A percentile compares a stretch with the other conserved stretches of the same genome.
Conservation (phyloP, 1,284 basidiomycete species). For the Tremellales sp. region DNA sequence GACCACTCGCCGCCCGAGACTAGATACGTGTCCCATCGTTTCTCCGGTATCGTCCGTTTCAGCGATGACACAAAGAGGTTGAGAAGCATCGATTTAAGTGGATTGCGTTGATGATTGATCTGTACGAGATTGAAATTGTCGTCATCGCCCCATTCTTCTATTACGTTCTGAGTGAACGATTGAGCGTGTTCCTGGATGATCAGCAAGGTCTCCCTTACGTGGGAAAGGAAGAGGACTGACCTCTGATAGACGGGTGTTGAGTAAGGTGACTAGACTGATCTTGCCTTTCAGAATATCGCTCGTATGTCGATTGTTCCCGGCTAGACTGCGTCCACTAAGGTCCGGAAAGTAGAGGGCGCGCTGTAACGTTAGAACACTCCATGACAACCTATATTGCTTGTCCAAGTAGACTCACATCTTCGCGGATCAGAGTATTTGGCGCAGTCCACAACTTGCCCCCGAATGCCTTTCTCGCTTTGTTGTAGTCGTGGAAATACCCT, state of each 20-base stretch:
- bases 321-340: conserved; percentile 68
- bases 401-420: conserved; percentile 63
- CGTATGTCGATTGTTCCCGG: conserved; percentile 64
- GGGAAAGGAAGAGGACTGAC: conserved; percentile 50
- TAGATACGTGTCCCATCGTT: conserved; percentile 72
- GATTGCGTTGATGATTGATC: conserved; percentile 86
- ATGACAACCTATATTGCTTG: neutral
- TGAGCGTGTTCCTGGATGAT: conserved; percentile 67
- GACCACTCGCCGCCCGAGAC: conserved; percentile 56
- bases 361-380: conserved; percentile 54
- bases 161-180: conserved; percentile 65
- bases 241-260: conserved; percentile 81
- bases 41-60: conserved; percentile 60
- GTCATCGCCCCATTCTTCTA: conserved; percentile 60
- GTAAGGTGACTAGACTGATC: conserved; percentile 72
- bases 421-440: conserved; percentile 78
- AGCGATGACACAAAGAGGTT: conserved; percentile 74
- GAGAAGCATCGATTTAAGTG: conserved; percentile 83
- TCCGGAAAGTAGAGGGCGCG: conserved; percentile 78
- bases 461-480: conserved; percentile 61
- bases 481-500: conserved; percentile 88
- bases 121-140: conserved; percentile 73
- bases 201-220: conserved; percentile 6
- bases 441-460: conserved; percentile 96
- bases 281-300: conserved; percentile 70